Evolutionary conservation across 2,329 filamentous ascomycete species (phyloP), one percentile per base, ranked within the genome.

Genomic region (Pochonia chlamydosporia): DNA sequence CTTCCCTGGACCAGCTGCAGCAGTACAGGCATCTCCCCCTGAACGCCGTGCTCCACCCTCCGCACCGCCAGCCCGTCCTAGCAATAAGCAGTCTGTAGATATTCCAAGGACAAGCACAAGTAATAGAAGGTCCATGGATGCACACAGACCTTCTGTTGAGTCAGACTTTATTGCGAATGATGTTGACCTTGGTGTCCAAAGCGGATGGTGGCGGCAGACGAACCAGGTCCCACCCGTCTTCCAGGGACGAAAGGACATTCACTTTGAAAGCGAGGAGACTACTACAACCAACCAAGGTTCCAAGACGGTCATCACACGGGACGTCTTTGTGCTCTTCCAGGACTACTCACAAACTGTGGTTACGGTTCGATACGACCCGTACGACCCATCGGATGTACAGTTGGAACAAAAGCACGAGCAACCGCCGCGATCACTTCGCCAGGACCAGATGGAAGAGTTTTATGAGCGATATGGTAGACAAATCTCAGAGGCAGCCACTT

Each of bases 331-430:
- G n/a, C 71, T 99, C 8, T 99, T 89, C 71, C 84, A 90, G 59
- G 93, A 99, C 68, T 99, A 99, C 66, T 96, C 91, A 16, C 93
- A 97, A 63, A 97, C 92, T 0, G 76, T 95, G 53, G 79, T 99
- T 59, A 89, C 85, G 0, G 87, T 84, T 16, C 83, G 78, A 43
- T 97, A 86, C 63, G 87, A 96, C 63, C 73, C 84, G 1, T 79
- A 82, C 45, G 83, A 95, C 60, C 78, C 86, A 3, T 73, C 79
- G 2, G 84, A 92, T 58, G 85, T 84, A 10, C 73, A 80, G 28
- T 67, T 97, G 6, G 87, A 95, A 58, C 93, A 99, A 66, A 82
- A 84, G 39, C 92, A 97, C 59, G 88, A 96, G 59, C 73, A 81
- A 1, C 91, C 93, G 3, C 92, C 93, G 5, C 78, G 85, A 9